Evolutionary conservation across 306 rosid genomes (phyloP).

Genomic region (Vigna trinervia): DNA sequence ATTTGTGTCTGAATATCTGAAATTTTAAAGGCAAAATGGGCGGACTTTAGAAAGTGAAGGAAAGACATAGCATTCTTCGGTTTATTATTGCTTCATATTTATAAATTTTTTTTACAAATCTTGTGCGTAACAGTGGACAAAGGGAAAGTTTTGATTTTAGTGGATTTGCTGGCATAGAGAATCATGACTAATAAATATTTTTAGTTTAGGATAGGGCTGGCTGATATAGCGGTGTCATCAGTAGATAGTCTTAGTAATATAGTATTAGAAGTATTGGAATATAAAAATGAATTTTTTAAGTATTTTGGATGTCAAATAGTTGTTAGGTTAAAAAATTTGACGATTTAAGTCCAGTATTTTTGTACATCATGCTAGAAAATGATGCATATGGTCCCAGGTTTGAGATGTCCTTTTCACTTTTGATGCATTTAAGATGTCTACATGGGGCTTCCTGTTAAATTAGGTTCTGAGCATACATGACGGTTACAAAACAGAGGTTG

Average conservation of each 20-base stretch:
- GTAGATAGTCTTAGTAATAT: slow-evolving; percentile 4
- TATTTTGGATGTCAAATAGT: slow-evolving; percentile 11
- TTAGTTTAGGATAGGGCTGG: slow-evolving; percentile 22
- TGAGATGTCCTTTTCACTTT: slow-evolving; percentile 44
- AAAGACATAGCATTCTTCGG: slow-evolving; percentile 12
- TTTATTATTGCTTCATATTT: slow-evolving; percentile 12
- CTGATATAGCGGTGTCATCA: not conserved
- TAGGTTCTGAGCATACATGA: slow-evolving; percentile 98
- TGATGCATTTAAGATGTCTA: slow-evolving; percentile 90
- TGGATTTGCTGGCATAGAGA: slow-evolving; percentile 27
- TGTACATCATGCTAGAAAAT: slow-evolving; percentile 47
- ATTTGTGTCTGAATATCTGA: slow-evolving; percentile 31
- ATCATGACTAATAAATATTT: slow-evolving; percentile 1
- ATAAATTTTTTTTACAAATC: not conserved
- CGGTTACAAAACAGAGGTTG: slow-evolving; percentile 96
- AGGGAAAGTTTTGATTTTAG: slow-evolving; percentile 22
- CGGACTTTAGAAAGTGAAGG: not conserved
- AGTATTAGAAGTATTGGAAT: slow-evolving; percentile 8
- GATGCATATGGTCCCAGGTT: slow-evolving; percentile 51
- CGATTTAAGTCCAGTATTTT: slow-evolving; percentile 35
- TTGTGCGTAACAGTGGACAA: slow-evolving; percentile 7
- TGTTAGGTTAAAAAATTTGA: slow-evolving; percentile 36
- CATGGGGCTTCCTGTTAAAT: slow-evolving; percentile 85
- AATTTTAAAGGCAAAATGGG: slow-evolving; percentile 11
- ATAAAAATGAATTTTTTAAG: slow-evolving; percentile 24